Percentiles rank a stretch among this genome's conserved stretches.
Evolutionary conservation across 148 eudicot species (phyloP).

Genomic region (Fagopyrum homotropicum): DNA sequence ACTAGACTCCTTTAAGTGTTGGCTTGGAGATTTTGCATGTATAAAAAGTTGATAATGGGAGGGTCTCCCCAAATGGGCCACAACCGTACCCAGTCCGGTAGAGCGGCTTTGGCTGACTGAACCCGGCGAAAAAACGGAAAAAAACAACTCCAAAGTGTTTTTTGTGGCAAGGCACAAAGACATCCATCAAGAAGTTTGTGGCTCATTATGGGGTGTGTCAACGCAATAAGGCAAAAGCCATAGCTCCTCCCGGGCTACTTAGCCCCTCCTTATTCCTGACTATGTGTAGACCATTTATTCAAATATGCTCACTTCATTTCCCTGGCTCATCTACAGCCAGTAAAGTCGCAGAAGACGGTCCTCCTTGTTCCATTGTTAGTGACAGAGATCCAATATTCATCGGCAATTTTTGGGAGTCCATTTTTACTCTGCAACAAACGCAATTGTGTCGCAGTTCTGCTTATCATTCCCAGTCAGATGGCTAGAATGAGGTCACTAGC

Average conservation of each 20-base stretch:
- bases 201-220: no score
- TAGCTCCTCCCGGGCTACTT: neutral
- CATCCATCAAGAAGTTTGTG: no score
- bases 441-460: neutral
- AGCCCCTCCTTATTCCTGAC: conserved; percentile 12
- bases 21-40: no score
- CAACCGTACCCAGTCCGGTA: no score
- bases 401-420: neutral
- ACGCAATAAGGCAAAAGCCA: no score
- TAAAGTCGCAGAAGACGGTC: neutral
- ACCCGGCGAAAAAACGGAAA: no score
- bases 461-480: conserved; percentile 4
- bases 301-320: conserved; percentile 13
- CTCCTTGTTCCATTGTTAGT: neutral
- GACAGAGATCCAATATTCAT: conserved; percentile 3
- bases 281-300: neutral
- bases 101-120: no score
- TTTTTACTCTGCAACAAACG: neutral
- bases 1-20: no score
- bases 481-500: neutral
- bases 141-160: no score
- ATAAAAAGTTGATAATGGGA: no score
- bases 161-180: no score
- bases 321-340: conserved; percentile 8
- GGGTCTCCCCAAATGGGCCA: no score